Evolutionary conservation across 2,329 filamentous ascomycete species (phyloP).

Genomic region (Truncatella angustata): DNA sequence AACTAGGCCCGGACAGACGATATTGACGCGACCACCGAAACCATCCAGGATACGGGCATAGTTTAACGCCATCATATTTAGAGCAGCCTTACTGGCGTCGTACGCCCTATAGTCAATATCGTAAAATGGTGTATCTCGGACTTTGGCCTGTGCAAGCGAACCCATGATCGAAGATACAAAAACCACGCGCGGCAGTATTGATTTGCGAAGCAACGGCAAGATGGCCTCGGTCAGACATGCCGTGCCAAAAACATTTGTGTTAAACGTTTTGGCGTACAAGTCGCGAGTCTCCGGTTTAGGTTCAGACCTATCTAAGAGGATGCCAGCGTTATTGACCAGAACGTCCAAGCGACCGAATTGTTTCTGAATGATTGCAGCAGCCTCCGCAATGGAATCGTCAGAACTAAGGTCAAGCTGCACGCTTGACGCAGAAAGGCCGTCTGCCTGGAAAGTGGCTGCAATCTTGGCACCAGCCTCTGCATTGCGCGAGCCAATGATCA

Average conservation of each 20-base stretch:
- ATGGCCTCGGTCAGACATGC: slow-evolving; percentile 26
- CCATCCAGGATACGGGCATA: slow-evolving; percentile 30
- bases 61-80: slow-evolving; percentile 38
- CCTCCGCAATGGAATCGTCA: slow-evolving; percentile 24
- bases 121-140: slow-evolving; percentile 26
- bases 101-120: slow-evolving; percentile 32
- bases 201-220: slow-evolving; percentile 26
- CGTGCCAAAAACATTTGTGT: slow-evolving; percentile 35
- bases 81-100: slow-evolving; percentile 38
- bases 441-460: background rate
- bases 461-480: slow-evolving; percentile 1
- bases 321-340: slow-evolving; percentile 34
- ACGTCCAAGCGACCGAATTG: slow-evolving; percentile 30
- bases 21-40: slow-evolving; percentile 31
- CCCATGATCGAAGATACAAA: slow-evolving; percentile 37
- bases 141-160: slow-evolving; percentile 25
- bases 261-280: slow-evolving; percentile 34
- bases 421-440: slow-evolving; percentile 3
- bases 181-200: slow-evolving; percentile 26
- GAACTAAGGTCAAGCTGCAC: slow-evolving; percentile 18
- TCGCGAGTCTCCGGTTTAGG: slow-evolving; percentile 24
- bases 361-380: slow-evolving; percentile 19
- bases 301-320: slow-evolving; percentile 24
- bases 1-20: slow-evolving; percentile 36
- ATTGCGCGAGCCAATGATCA: slow-evolving; percentile 13